These are phyloP conservation scores for Hysterium pulicare DNA, from an alignment of 2,329 filamentous ascomycete species.

Conservation along the genomic window DNA sequence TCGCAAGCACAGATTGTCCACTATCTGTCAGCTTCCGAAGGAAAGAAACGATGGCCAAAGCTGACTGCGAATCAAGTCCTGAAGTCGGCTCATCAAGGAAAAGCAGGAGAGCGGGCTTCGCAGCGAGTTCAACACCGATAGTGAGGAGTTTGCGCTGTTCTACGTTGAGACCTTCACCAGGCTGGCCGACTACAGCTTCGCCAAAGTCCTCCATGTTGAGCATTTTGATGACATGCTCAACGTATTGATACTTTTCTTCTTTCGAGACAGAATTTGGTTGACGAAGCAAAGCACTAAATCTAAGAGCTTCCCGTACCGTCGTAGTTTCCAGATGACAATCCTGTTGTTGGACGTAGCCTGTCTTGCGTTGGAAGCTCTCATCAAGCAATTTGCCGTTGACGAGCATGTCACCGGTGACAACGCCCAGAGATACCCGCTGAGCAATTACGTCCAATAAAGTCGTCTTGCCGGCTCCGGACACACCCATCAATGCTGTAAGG, in stretches of 20 bases:
- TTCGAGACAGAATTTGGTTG: slow-evolving; percentile 54
- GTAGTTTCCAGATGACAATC: slow-evolving; percentile 39
- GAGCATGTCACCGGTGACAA: slow-evolving; percentile 38
- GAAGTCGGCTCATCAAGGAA: slow-evolving; percentile 60
- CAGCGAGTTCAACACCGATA: slow-evolving; percentile 69
- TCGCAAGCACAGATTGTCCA: slow-evolving; percentile 47
- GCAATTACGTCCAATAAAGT: slow-evolving; percentile 37
- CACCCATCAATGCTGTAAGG: slow-evolving; percentile 40
- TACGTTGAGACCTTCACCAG: slow-evolving; percentile 63
- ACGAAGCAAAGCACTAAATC: slow-evolving; percentile 34
- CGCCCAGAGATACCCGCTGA: slow-evolving; percentile 33
- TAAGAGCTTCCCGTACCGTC: slow-evolving; percentile 35
- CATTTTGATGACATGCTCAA: slow-evolving; percentile 64
- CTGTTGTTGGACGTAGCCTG: slow-evolving; percentile 39
- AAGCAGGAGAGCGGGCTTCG: slow-evolving; percentile 61
- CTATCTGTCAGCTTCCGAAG: slow-evolving; percentile 57
- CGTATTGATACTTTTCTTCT: slow-evolving; percentile 58
- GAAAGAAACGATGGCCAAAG: slow-evolving; percentile 62
- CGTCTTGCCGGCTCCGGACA: slow-evolving; percentile 38
- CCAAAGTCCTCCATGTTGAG: slow-evolving; percentile 66
- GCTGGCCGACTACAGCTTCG: slow-evolving; percentile 62
- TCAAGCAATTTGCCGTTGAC: slow-evolving; percentile 36
- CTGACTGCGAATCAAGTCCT: slow-evolving; percentile 59
- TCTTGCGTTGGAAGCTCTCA: slow-evolving; percentile 35
- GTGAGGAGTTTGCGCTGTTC: slow-evolving; percentile 69